Base-by-base conservation (phyloP, 148 eudicot species). In the Rhododendron griersonianum region DNA sequence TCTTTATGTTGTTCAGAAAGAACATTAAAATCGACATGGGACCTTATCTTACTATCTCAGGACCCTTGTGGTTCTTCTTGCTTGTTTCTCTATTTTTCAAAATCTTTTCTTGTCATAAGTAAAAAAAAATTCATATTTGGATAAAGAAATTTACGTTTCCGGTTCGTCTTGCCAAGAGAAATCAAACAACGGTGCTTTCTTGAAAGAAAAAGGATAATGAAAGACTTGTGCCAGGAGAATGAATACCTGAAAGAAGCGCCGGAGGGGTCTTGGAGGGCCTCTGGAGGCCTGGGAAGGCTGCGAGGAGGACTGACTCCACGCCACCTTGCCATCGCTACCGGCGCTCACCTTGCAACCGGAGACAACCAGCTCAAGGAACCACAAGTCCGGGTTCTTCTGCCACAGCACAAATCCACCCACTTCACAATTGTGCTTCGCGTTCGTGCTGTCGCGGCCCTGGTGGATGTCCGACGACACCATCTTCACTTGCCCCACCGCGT, bases 371-470 rank as follows among this genome's bases (percentile, higher is more conserved):
- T 94, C 96, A 1, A 94, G 87, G 85, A 85, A 90, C 96, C 95
- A 94, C n/a, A 92, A 47, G 78, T 92, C 91, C 11, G 96, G 95
- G 84, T 92, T 91, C 91, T 89, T 94, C 73, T 91, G 93, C 95
- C 95, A 94, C 18, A 92, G 28, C 33, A 94, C 94, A 67, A 91
- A 94, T 1, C 93, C 93, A 0, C 96, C 96, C 0, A 87, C 87
- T 77, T 94, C 94, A 9, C 86, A 44, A 9, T 8, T 83, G 11
- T 63, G 80, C 30, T 44, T 86, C 1, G 78, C 39, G 39, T 89
- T 82, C 13, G 11, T 13, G n/a, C 35, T 79, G 9, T 87, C 74
- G 39, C 55, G 84, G 35, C 84, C 71, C 48, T 86, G 84, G 28
- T 88, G 92, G 77, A 92, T 89, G 73, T 91, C 90, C 5, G 93